Evolutionary conservation across 495 filamentous ascomycete genomes (phyloP).

Genomic region (Polyplosphaeria fusca): DNA sequence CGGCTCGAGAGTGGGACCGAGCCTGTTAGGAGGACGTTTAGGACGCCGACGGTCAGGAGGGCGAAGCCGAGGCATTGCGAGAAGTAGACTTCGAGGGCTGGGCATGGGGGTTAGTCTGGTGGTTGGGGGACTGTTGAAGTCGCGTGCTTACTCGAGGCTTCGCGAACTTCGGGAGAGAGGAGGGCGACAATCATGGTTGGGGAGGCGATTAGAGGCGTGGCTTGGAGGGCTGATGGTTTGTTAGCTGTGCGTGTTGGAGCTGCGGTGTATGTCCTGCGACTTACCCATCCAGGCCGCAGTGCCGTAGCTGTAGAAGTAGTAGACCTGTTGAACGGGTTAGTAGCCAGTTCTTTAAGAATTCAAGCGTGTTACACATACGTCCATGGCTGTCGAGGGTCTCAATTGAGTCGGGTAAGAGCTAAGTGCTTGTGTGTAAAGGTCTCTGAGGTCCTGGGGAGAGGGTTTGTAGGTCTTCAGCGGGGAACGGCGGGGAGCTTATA

Average conservation of each 20-base stretch:
- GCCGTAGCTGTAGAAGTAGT: slow-evolving; percentile 63
- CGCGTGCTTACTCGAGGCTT: slow-evolving; percentile 51
- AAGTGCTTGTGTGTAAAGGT: no score
- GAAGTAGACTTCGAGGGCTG: slow-evolving; percentile 71
- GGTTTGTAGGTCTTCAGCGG: no score
- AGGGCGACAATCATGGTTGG: slow-evolving; percentile 65
- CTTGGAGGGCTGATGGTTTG: slow-evolving; percentile 54
- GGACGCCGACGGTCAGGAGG: slow-evolving; percentile 60
- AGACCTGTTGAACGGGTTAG: slow-evolving; percentile 48
- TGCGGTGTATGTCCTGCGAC: not conserved
- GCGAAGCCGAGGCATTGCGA: slow-evolving; percentile 65
- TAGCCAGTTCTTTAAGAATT: not conserved
- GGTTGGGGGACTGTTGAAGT: not conserved
- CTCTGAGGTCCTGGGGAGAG: no score
- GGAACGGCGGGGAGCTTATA: no score
- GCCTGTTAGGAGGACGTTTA: slow-evolving; percentile 69
- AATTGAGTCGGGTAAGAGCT: no score
- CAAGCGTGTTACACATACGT: not conserved
- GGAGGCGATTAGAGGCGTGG: slow-evolving; percentile 59
- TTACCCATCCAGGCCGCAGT: slow-evolving; percentile 61
- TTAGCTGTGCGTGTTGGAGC: not conserved
- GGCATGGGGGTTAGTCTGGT: not conserved
- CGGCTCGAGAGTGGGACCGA: slow-evolving; percentile 65
- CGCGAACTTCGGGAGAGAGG: slow-evolving; percentile 56
- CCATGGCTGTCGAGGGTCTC: slow-evolving; percentile 3